Evolutionary conservation across 2,329 filamentous ascomycete genomes (phyloP).

Genomic region (Fusarium longipes): DNA sequence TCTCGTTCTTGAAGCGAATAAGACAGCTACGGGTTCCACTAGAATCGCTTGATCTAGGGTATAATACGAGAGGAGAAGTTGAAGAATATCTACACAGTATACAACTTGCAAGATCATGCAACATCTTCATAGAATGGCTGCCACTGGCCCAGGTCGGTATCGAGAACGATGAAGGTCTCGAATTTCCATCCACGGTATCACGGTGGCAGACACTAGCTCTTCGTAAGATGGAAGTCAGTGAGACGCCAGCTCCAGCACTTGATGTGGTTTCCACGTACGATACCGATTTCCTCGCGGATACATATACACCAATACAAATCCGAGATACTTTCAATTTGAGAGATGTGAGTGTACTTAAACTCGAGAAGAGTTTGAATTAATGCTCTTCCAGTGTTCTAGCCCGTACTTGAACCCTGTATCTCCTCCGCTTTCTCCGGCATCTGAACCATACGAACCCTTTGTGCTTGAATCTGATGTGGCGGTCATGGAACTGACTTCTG

Average conservation of each 20-base stretch:
- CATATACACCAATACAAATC: not conserved
- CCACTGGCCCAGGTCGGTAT: conserved; percentile 42
- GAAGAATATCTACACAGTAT: conserved; percentile 39
- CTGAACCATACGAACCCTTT: conserved; percentile 30
- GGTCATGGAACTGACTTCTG: conserved; percentile 48
- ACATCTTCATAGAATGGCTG: conserved; percentile 47
- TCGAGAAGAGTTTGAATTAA: not conserved
- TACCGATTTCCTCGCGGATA: not conserved
- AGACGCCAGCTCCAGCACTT: conserved; percentile 1
- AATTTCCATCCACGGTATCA: conserved; percentile 38
- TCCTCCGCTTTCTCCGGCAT: conserved; percentile 47
- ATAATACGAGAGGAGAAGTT: conserved; percentile 37
- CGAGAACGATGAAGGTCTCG: conserved; percentile 46
- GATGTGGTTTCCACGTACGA: not conserved
- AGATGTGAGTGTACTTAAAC: conserved; percentile 2
- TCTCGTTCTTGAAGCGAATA: not conserved
- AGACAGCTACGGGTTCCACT: conserved; percentile 34
- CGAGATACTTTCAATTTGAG: conserved; percentile 13
- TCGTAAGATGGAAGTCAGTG: conserved; percentile 46
- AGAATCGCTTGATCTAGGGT: conserved; percentile 44
- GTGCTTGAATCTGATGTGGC: conserved; percentile 34
- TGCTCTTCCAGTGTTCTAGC: not conserved
- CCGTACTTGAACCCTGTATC: conserved; percentile 37
- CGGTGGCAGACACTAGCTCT: conserved; percentile 42
- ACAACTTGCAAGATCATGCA: conserved; percentile 26